Evolutionary conservation across 2,329 filamentous ascomycete genomes (phyloP), one percentile per base, ranked within the genome.

Genomic region (Coniochaeta sp.): DNA sequence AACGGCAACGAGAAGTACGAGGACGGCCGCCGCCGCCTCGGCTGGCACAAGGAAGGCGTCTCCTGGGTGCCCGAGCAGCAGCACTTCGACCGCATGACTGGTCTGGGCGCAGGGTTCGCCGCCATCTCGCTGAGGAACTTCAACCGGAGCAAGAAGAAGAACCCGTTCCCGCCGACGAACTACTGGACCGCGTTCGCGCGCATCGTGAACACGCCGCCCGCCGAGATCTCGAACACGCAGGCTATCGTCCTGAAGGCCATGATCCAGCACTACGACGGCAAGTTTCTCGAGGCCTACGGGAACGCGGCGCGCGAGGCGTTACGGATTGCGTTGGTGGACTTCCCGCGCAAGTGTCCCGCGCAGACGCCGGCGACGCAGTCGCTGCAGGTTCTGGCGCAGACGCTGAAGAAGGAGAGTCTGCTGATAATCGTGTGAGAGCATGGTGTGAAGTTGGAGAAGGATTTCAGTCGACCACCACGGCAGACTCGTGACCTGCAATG

Each of bases 51-150:
- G 57, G 78, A 82, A 12, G 75, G 72, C 8, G 75, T 77, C 6
- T 69, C 71, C 6, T 92, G 79, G 73, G 74, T 87, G 53, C 71
- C 76, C 1, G 84, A 88, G 60, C 83, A 90, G 64, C 72, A 73
- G n/a, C 91, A 96, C 68, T 81, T 82, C 59, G 86, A 91, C 64
- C 82, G 87, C 53, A 92, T 95, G 86, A 85, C 82, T 4, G 92
- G 91, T 0, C 74, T 96, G 1, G 90, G 84, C 1, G 86, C 87
- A 3, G 92, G 92, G 0, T 99, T 87, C 63, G 89, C 91, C 0
- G 83, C 91, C 1, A 76, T 97, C 32, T 83, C 89, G 1, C 74
- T 96, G 8, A 84, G 92, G 47, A 89, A 95, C 65, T 96, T 95
- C 63, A 81, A 81, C 56, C 85, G 81, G 57, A 81, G 84, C 1